Evolutionary conservation across 352 stramenopile genomes (phyloP).

Genomic region (Hyaloperonospora arabidopsidis): DNA sequence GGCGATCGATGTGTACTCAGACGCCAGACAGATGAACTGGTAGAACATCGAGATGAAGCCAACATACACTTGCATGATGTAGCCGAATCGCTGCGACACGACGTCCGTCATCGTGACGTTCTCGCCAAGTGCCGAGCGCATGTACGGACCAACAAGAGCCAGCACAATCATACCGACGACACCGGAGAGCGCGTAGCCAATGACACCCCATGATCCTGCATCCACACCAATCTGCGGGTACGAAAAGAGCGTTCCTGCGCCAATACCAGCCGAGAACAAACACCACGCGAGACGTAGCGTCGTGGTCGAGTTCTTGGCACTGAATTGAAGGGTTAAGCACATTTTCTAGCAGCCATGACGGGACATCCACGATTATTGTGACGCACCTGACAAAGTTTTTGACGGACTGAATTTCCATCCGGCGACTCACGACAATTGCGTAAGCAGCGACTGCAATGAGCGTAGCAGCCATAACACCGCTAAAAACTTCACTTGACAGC

Average conservation of each 20-base stretch:
- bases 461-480: conserved; percentile 54
- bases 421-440: conserved; percentile 54
- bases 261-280: conserved; percentile 71
- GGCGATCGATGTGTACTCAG: conserved; percentile 59
- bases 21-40: conserved; percentile 75
- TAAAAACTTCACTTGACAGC: conserved; percentile 40
- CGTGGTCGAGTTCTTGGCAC: conserved; percentile 59
- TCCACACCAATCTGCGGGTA: conserved; percentile 70
- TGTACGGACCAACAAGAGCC: conserved; percentile 47
- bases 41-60: conserved; percentile 65
- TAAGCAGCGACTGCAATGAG: conserved; percentile 53
- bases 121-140: conserved; percentile 48
- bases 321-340: no score
- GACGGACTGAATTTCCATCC: conserved; percentile 43
- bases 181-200: conserved; percentile 65
- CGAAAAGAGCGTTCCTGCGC: conserved; percentile 67
- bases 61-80: conserved; percentile 61
- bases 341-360: background rate
- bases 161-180: conserved; percentile 52
- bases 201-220: conserved; percentile 64
- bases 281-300: conserved; percentile 60
- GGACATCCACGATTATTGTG: background rate
- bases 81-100: conserved; percentile 45
- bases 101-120: conserved; percentile 73
- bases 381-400: conserved; percentile 58